Evolutionary conservation across 139 green algal species (phyloP).

Genomic region (Penium margaritaceum): DNA sequence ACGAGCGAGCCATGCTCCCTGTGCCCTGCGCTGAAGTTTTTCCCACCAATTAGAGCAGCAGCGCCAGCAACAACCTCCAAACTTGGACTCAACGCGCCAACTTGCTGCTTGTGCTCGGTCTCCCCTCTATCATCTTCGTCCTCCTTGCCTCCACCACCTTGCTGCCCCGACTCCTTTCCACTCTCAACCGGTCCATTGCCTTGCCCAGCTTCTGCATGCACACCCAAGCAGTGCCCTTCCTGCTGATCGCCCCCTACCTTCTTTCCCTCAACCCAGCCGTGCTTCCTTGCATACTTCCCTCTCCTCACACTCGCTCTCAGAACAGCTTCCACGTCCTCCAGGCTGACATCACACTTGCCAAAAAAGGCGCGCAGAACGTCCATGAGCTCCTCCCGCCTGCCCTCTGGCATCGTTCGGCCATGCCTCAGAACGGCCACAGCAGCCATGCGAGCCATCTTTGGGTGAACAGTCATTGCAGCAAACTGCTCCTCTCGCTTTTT

Average conservation of each 20-base stretch:
- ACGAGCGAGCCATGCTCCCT: slow-evolving; percentile 24
- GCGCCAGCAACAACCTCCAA: too few relatives aligned
- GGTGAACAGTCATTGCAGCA: neutral
- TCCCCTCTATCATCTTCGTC: neutral
- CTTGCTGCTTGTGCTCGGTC: neutral
- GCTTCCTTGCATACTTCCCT: neutral
- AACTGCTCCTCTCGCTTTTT: neutral
- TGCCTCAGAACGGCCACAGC: neutral
- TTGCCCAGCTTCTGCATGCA: too few relatives aligned
- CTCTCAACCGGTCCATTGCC: neutral
- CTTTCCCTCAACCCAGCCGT: too few relatives aligned
- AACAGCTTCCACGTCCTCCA: neutral
- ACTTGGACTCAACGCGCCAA: too few relatives aligned
- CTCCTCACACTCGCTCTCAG: neutral
- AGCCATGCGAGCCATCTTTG: neutral
- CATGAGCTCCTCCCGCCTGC: neutral
- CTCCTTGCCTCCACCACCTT: neutral
- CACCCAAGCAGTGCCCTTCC: neutral
- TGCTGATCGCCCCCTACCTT: too few relatives aligned
- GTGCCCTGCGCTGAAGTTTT: slow-evolving; percentile 18
- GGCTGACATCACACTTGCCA: neutral
- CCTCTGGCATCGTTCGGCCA: neutral
- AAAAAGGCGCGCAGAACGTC: too few relatives aligned
- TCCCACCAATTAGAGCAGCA: too few relatives aligned
- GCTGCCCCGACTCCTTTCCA: neutral